Conservation (phyloP, 495 filamentous ascomycete species). For the Tuber borchii region DNA sequence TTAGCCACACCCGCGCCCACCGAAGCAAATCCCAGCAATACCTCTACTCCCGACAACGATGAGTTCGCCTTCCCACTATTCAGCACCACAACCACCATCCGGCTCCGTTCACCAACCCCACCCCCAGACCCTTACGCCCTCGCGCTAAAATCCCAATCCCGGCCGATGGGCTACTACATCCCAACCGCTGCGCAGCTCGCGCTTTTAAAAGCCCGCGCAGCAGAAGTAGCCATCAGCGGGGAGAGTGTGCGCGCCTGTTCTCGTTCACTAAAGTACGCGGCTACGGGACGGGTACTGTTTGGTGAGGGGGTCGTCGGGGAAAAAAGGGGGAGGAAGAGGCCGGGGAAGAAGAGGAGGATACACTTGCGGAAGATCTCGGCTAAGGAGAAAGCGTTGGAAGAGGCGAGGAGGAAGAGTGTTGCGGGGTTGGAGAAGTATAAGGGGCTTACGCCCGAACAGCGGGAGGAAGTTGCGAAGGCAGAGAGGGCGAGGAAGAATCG, state of each 20-base stretch:
- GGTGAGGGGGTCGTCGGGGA: slow-evolving; percentile 5
- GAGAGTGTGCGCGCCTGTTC: not conserved
- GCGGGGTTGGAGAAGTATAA: slow-evolving; percentile 27
- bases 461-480: slow-evolving; percentile 17
- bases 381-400: slow-evolving; percentile 14
- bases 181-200: slow-evolving; percentile 17
- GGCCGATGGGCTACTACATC: slow-evolving; percentile 18
- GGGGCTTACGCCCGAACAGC: slow-evolving; percentile 21
- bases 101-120: slow-evolving; percentile 19
- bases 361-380: slow-evolving; percentile 7
- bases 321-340: slow-evolving; percentile 5
- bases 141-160: slow-evolving; percentile 16
- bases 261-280: not conserved
- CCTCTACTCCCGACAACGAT: not conserved
- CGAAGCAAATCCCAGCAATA: not conserved
- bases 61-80: slow-evolving; percentile 33
- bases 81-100: slow-evolving; percentile 16
- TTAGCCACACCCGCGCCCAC: not conserved
- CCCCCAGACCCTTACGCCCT: slow-evolving; percentile 29
- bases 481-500: slow-evolving; percentile 28
- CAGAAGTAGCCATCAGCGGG: not conserved
- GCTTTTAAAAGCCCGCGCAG: not conserved
- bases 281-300: slow-evolving; percentile 6
- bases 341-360: slow-evolving; percentile 25
- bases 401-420: slow-evolving; percentile 22